Base-by-base conservation (phyloP, 192 early-diverging fungal genomes). In the Phlyctochytrium planicorne region DNA sequence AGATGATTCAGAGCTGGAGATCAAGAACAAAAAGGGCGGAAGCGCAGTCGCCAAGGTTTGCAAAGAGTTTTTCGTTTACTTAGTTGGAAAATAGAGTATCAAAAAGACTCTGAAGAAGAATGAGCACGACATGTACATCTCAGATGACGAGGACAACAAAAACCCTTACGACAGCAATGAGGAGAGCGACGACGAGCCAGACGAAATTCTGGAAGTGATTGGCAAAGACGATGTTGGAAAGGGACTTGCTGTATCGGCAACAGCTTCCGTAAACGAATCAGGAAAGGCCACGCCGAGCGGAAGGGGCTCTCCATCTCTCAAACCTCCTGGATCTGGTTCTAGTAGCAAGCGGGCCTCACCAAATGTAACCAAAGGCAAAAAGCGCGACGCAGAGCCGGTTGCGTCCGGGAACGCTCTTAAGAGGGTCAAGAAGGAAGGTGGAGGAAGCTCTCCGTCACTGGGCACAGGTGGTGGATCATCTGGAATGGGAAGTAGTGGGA, bases 141-240 rank as follows among this genome's bases (percentile, higher is more conserved):
- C 72, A 17, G 65, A 67, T 63, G 78, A 75, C 33, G 78, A 79
- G 20, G 74, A 72, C 16, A 17, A 62, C n/a, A 1, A 33, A 53
- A 80, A 80, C 53, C 66, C 72, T 32, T 80, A 76, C 59, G 63
- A 67, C 30, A 72, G 69, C 34, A 68, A 76, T 2, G 66, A 63
- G 34, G 64, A 71, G 55, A 60, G 59, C 1, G 72, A 74, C 3
- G 68, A 70, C 6, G 68, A 75, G 33, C 25, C 24, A 23, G 40
- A 61, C 14, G 0, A 53, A 27, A 67, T 66, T 16, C 12, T 24
- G 50, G 63, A 65, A 2, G 47, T 17, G 50, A 20, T 25, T 23
- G 40, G 6, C 6, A 29, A 36, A 53, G 63, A 65, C 24, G 63
- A 36, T n/a, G 65, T 47, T 14, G 40, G 40, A 14, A 47, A 47